Conservation (phyloP, 2,329 filamentous ascomycete genomes). For the Chaetomiaceae sp. region DNA sequence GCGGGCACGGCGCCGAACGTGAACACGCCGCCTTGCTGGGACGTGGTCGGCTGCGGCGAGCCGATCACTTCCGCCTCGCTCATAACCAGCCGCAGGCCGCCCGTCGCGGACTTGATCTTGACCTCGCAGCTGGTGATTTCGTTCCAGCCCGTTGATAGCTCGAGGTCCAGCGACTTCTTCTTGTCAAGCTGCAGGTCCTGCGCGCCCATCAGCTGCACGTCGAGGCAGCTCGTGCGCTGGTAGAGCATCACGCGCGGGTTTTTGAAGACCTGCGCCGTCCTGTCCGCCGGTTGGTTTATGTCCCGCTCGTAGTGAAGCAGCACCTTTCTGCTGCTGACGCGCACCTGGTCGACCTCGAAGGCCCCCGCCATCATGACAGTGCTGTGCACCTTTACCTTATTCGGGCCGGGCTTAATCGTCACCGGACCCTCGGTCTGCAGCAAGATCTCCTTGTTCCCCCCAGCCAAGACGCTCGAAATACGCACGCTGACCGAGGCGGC, state of each 20-base stretch:
- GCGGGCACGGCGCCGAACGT: conserved; percentile 42
- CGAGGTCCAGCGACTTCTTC: conserved; percentile 69
- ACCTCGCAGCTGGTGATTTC: conserved; percentile 53
- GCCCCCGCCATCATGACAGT: conserved; percentile 60
- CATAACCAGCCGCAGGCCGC: conserved; percentile 57
- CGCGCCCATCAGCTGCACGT: conserved; percentile 60
- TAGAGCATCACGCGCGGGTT: conserved; percentile 65
- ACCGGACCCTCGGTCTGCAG: conserved; percentile 30
- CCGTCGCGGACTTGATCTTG: conserved; percentile 57
- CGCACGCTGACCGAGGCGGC: conserved; percentile 60
- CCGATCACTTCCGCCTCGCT: conserved; percentile 50
- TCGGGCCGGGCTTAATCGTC: conserved; percentile 50
- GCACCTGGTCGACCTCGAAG: conserved; percentile 69
- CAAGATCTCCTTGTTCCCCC: conserved; percentile 53
- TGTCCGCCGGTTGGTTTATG: conserved; percentile 40
- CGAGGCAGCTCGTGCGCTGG: conserved; percentile 61
- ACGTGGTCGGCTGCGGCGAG: conserved; percentile 38
- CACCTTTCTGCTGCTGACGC: conserved; percentile 58
- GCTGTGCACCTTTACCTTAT: conserved; percentile 38
- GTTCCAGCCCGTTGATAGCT: conserved; percentile 70
- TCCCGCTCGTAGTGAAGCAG: conserved; percentile 60
- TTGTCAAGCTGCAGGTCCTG: conserved; percentile 73
- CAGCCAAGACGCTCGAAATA: conserved; percentile 49
- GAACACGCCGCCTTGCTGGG: conserved; percentile 50
- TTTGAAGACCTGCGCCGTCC: conserved; percentile 46